Percentiles rank a stretch among this genome's conserved stretches.
Conservation (phyloP, 371 early-diverging fungal genomes). For the Mortierella sp. region DNA sequence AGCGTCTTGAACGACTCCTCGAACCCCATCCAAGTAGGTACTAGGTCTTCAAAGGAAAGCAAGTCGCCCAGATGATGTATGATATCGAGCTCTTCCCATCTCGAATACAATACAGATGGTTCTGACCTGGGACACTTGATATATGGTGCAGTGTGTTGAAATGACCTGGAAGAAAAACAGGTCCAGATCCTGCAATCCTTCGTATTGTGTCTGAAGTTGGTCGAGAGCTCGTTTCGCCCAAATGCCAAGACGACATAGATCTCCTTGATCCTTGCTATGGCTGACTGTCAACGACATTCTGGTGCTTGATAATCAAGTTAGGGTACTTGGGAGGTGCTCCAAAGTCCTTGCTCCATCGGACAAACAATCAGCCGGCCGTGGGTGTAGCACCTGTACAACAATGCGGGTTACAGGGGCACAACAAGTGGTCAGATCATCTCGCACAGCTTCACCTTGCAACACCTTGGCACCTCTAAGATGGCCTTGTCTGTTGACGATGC, state of each 20-base stretch:
- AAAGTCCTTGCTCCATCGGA: background rate
- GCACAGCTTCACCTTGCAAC: slow-evolving; percentile 1
- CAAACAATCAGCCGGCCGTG: background rate
- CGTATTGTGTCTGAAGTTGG: background rate
- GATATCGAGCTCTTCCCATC: no score
- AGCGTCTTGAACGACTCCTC: no score
- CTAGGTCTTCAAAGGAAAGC: no score
- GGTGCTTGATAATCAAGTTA: background rate
- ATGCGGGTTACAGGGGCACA: background rate
- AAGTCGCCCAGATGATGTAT: no score
- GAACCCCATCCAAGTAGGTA: no score
- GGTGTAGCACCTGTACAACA: background rate
- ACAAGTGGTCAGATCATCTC: background rate
- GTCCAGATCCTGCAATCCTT: slow-evolving; percentile 5
- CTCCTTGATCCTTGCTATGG: slow-evolving; percentile 4
- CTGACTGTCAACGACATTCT: background rate
- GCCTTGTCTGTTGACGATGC: background rate
- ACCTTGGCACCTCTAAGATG: background rate
- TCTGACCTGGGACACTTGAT: background rate
- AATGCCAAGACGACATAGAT: slow-evolving; percentile 4
- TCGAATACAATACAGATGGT: no score
- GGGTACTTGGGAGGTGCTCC: slow-evolving; percentile 1
- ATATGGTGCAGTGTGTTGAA: background rate
- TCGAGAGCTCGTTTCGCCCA: slow-evolving; percentile 3
- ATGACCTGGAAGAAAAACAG: slow-evolving; percentile 3